phyloP scores from a whole-genome alignment of 2,329 filamentous ascomycete genomes.

The Aspergillus spinulosporus region DNA sequence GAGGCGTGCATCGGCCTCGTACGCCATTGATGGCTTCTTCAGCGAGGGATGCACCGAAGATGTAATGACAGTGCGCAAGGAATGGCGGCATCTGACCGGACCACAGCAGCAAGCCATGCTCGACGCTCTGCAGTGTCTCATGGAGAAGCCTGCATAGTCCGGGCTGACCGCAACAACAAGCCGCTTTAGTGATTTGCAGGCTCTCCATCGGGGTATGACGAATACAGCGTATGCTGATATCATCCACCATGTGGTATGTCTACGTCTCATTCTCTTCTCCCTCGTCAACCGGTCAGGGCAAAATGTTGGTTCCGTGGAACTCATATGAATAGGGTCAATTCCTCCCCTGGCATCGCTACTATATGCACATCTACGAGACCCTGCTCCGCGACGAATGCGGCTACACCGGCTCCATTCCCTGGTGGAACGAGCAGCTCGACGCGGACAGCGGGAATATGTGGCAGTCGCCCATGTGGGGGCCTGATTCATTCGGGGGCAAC shows the following conservation, averaged over 20 bases:
- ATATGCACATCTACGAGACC: background rate
- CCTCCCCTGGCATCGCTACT: background rate
- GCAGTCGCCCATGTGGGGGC: background rate
- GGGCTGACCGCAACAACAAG: background rate
- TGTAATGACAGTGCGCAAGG: constrained; percentile 10
- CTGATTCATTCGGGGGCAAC: background rate
- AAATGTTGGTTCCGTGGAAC: background rate
- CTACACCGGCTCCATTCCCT: background rate
- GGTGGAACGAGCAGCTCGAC: background rate
- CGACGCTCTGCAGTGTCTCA: background rate
- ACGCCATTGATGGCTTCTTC: background rate
- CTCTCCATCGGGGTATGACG: background rate
- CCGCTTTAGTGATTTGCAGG: background rate
- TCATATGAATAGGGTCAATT: background rate
- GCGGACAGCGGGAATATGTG: background rate
- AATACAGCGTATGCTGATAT: background rate
- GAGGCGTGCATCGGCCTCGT: too few species aligned
- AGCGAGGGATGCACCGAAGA: constrained; percentile 6
- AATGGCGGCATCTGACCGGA: background rate
- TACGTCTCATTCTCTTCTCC: background rate
- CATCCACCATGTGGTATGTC: background rate
- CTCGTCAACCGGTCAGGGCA: background rate
- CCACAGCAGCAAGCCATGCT: background rate
- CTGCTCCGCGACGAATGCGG: background rate
- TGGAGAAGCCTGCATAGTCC: background rate